Evolutionary conservation across 2,329 filamentous ascomycete genomes (phyloP).

Genomic region (Aspergillus brunneoviolaceus): DNA sequence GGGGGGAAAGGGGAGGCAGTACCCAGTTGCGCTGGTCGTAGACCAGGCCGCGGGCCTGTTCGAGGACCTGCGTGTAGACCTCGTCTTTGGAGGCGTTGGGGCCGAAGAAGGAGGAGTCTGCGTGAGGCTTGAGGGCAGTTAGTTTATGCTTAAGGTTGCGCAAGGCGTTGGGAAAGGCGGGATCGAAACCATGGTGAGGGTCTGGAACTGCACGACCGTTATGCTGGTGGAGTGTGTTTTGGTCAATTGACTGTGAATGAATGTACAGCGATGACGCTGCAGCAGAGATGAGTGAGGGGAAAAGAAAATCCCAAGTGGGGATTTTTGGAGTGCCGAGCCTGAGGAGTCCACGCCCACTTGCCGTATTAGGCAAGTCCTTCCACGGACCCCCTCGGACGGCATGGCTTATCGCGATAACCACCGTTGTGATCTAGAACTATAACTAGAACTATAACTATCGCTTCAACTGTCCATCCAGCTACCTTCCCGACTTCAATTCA

Average conservation of each 20-base stretch:
- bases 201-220: background rate
- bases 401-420: no score
- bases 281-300: background rate
- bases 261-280: background rate
- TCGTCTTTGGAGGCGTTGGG: slow-evolving; percentile 40
- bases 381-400: no score
- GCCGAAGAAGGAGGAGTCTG: slow-evolving; percentile 48
- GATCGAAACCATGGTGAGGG: no score
- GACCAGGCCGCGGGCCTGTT: slow-evolving; percentile 40
- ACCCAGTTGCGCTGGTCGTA: slow-evolving; percentile 50
- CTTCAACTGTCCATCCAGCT: no score
- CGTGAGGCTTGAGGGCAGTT: slow-evolving; percentile 41
- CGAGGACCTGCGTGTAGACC: slow-evolving; percentile 44
- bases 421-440: no score
- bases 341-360: no score
- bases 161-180: background rate
- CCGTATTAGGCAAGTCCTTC: no score
- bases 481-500: no score
- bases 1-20: background rate
- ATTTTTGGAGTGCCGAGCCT: background rate
- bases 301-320: slow-evolving; percentile 11
- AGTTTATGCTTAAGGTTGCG: background rate
- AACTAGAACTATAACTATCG: no score
- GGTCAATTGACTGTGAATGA: no score
- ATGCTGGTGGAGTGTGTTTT: background rate